Evolutionary conservation across 768 basidiomycete species (phyloP).

Genomic region (Chlorophyllum brunneum): DNA sequence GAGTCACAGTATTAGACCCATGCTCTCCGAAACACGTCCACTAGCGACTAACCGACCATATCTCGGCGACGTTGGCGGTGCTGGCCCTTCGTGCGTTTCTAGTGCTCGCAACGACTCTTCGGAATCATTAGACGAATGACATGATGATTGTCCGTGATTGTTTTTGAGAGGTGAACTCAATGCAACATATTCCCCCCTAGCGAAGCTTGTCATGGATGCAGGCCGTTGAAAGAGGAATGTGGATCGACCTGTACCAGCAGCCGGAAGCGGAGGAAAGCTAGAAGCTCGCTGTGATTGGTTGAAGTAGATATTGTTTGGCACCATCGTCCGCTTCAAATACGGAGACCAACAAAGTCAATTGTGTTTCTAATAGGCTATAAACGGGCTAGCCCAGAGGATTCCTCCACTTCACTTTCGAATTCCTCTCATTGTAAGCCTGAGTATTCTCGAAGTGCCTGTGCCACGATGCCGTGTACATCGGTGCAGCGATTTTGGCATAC

Average conservation of each 20-base stretch:
- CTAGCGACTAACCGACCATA: conserved; percentile 29
- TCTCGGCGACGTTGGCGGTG: conserved; percentile 23
- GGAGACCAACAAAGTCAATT: too few species aligned
- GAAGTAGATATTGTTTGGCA: conserved; percentile 4
- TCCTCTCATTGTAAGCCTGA: background rate
- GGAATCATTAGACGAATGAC: conserved; percentile 52
- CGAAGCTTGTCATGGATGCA: conserved; percentile 34
- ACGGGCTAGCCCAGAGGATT: too few species aligned
- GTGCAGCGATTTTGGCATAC: conserved; percentile 65
- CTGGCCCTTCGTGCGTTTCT: conserved; percentile 68
- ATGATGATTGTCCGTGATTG: conserved; percentile 35
- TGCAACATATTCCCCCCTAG: conserved; percentile 39
- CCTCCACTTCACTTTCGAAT: too few species aligned
- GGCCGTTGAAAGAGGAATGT: background rate
- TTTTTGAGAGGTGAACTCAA: conserved; percentile 41
- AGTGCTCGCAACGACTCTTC: conserved; percentile 74
- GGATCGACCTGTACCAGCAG: background rate
- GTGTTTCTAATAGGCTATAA: too few species aligned
- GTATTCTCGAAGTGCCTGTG: conserved; percentile 58
- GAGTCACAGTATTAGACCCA: background rate
- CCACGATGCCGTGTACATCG: conserved; percentile 73
- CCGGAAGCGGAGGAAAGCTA: background rate
- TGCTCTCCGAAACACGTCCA: background rate
- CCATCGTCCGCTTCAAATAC: background rate
- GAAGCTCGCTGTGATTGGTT: background rate